Base-by-base conservation (phyloP, 371 early-diverging fungal species). In the Funneliformis caledonium region DNA sequence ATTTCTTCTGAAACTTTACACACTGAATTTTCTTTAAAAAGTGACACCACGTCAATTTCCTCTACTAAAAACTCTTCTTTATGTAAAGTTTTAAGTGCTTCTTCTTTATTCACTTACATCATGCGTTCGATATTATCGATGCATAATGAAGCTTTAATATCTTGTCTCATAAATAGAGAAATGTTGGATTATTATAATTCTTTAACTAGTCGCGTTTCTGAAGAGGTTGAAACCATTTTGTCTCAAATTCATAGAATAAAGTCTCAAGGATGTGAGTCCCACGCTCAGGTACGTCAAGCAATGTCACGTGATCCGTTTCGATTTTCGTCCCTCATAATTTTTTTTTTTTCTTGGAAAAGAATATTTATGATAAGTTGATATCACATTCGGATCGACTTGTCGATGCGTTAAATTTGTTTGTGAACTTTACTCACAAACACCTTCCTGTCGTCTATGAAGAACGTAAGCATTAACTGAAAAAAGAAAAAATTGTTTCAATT, bases 81-180 rank as follows among this genome's bases (percentile, higher is more conserved):
- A 75, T 16, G n/a, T 60, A 75, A 75, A 31, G 33, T 78, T 62
- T 56, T 69, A 59, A 31, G 70, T 14, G 79, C 79, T 11, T 69
- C 79, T 9, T 26, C 69, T 12, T 59, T 78, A 10, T 43, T 78
- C 14, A 67, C 65, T 22, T 26, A 4, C 7, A 60, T 37, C 3
- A 56, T 78, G 42, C 22, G 69, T 31, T 19, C 67, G 4, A 59
- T 78, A 19, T 33, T 78, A 16, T 64, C 69, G 8, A n/a, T 37
- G 19, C 65, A 78, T 78, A 68, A 56, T 69, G 70, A 78, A 42
- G 7, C 12, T 12, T 47, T 78, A 37, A 48, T 78, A n/a, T 59
- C 10, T 56, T n/a, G 3, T 22, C 7, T 78, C 22, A 37, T 26
- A 7, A 56, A 69, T 69, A n/a, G 60, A 22, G 43, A 4, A 14